Base-by-base conservation (phyloP, 192 early-diverging fungal species). In the Backusella psychrophila region DNA sequence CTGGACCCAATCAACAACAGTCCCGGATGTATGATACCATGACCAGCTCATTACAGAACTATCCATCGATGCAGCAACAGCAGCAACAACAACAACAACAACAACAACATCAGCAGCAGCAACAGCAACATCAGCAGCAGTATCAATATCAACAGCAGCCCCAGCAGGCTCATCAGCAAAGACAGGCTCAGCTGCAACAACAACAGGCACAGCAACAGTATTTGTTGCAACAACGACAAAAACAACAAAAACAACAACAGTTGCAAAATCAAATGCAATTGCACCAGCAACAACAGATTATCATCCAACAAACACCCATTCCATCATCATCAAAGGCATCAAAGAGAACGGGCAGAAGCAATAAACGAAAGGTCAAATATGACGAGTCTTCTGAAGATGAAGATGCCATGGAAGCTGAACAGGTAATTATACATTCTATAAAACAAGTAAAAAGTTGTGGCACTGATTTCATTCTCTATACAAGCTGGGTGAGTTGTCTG, bases 351-450 rank as follows among this genome's bases (percentile, higher is more conserved):
- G 29, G 70, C 31, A 71, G 70, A 71, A 49, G 31, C 29, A 49
- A 39, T 14, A 68, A 71, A 46, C 19, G 36, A 66, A 74, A 74
- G n/a, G 53, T 74, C 0, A 69, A 71, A 31, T 71, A 77, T 39
- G 33, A 52, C 17, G 68, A 77, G 29, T 77, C 31, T n/a, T 23
- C 53, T 34, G 76, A 77, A 19, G 75, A 76, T 53, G 75, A 76
- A 11, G 36, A 33, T 68, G 15, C 6, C 4, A 19, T 63, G 12
- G 56, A 68, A 4, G 21, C n/a, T 69, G 68, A 41, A 4, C 35
- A 19, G 35, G 35, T 69, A 36, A 23, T 8, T 8, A 11, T 21
- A 4, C 33, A 33, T 39, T 12, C 11, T 39, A 39, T 39, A 49
- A 39, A 71, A 9, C 29, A 56, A 21, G 44, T 6, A 23, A 56